Percentiles rank a stretch among this genome's conserved stretches.
phyloP scores from a whole-genome alignment of 345 rosid genomes.

The Syzygium grande region DNA sequence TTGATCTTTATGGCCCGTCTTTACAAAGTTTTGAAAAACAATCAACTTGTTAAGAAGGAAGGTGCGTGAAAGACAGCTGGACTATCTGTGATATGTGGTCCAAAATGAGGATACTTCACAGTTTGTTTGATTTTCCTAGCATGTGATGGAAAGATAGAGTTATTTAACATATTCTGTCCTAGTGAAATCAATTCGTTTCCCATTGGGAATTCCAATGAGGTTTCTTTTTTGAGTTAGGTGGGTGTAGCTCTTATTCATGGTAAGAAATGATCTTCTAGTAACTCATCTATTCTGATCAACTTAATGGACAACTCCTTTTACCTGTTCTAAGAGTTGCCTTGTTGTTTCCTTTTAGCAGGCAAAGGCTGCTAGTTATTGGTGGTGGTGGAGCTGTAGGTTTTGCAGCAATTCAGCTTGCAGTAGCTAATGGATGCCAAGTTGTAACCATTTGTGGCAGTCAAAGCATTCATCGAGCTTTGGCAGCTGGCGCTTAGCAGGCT shows the following conservation, averaged over 20 bases:
- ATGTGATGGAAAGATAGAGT: neutral
- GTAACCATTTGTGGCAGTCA: conserved; percentile 73
- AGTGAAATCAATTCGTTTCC: neutral
- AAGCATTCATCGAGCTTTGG: conserved; percentile 44
- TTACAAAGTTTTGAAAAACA: neutral
- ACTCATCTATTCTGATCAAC: neutral
- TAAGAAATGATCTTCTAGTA: neutral
- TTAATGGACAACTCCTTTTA: neutral
- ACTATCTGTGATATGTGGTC: neutral
- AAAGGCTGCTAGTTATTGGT: conserved; percentile 68
- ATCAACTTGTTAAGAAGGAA: neutral
- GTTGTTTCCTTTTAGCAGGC: conserved; percentile 21
- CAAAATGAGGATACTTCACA: neutral
- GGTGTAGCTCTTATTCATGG: neutral
- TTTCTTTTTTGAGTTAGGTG: neutral
- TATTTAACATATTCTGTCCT: neutral
- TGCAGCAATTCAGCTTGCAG: conserved; percentile 81
- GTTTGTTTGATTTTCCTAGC: neutral
- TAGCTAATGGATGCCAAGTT: conserved; percentile 67
- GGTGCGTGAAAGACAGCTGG: neutral
- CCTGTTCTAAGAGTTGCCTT: neutral
- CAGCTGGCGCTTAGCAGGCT: conserved; percentile 88
- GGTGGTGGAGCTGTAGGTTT: conserved; percentile 98
- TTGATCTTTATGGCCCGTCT: neutral
- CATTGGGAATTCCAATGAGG: neutral